Percentiles rank a stretch among this genome's conserved stretches.
Evolutionary conservation across 2,329 filamentous ascomycete species (phyloP).

Genomic region (Xylaria hypoxylon): DNA sequence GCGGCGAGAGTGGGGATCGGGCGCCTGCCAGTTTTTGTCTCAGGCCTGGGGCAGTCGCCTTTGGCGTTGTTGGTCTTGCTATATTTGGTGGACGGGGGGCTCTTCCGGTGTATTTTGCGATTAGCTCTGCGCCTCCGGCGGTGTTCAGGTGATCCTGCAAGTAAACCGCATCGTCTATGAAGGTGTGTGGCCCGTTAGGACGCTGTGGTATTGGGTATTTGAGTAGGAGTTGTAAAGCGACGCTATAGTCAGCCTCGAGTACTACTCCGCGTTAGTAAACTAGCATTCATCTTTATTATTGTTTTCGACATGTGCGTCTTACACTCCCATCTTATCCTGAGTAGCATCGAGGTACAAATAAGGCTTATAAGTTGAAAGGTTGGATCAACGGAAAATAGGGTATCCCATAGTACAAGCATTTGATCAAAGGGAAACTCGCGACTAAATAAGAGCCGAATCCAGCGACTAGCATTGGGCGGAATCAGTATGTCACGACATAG

Average conservation of each 20-base stretch:
- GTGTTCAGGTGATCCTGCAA: constrained; percentile 73
- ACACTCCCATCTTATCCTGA: constrained; percentile 92
- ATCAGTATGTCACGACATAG: constrained; percentile 23
- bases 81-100: constrained; percentile 54
- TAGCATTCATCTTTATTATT: constrained; percentile 9
- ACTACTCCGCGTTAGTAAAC: constrained; percentile 63
- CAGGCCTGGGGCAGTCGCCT: constrained; percentile 53
- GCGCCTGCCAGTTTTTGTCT: constrained; percentile 57
- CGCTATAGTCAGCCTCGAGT: constrained; percentile 87
- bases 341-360: constrained; percentile 92
- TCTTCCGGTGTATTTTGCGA: constrained; percentile 76
- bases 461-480: constrained; percentile 70
- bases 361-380: constrained; percentile 84
- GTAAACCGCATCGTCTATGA: constrained; percentile 87
- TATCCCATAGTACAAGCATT: constrained; percentile 88
- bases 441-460: constrained; percentile 93
- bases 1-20: constrained; percentile 61
- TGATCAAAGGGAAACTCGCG: constrained; percentile 92
- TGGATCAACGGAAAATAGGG: constrained; percentile 87
- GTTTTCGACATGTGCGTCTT: constrained; percentile 42
- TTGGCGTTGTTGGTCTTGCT: constrained; percentile 52
- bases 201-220: constrained; percentile 79
- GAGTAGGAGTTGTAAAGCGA: constrained; percentile 82
- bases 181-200: constrained; percentile 76
- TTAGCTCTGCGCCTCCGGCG: constrained; percentile 72